phyloP scores from a whole-genome alignment of 2,329 filamentous ascomycete species.

The Fusarium albidum region DNA sequence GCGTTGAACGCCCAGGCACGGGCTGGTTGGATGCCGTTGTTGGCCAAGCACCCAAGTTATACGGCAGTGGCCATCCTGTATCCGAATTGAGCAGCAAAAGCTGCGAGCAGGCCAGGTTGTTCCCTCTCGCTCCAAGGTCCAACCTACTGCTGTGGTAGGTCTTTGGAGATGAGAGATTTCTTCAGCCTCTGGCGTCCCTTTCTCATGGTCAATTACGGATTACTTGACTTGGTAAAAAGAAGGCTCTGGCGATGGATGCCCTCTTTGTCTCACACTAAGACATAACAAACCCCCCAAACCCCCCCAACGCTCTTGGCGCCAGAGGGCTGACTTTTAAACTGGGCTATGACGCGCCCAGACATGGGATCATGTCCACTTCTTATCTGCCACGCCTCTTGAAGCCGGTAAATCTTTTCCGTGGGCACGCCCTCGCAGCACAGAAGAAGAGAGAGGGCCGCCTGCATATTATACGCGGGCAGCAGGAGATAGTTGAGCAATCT shows the following conservation, averaged over 20 bases:
- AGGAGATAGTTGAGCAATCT: slow-evolving; percentile 1
- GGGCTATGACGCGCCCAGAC: slow-evolving; percentile 1
- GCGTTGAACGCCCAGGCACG: not conserved
- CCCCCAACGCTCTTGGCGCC: slow-evolving; percentile 23
- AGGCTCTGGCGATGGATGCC: slow-evolving; percentile 10
- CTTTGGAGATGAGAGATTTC: not conserved
- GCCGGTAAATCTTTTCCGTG: slow-evolving; percentile 30
- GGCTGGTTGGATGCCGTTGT: not conserved
- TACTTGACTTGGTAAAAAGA: not conserved
- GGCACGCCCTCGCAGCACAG: not conserved
- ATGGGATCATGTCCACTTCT: slow-evolving; percentile 1
- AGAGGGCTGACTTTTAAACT: slow-evolving; percentile 15
- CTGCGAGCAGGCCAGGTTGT: no score
- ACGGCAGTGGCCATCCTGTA: no score
- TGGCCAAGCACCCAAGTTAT: no score
- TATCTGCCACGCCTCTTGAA: slow-evolving; percentile 11
- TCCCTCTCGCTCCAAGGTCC: no score
- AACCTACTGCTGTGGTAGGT: no score
- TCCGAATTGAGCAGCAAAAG: no score
- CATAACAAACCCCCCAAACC: no score
- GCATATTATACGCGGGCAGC: not conserved
- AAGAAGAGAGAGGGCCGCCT: not conserved
- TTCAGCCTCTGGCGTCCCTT: not conserved
- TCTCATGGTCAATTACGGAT: not conserved
- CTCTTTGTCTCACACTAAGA: slow-evolving; percentile 5